phyloP scores from a whole-genome alignment of 176 grass and related monocot genomes.

The Cenchrus fungigraminus region DNA sequence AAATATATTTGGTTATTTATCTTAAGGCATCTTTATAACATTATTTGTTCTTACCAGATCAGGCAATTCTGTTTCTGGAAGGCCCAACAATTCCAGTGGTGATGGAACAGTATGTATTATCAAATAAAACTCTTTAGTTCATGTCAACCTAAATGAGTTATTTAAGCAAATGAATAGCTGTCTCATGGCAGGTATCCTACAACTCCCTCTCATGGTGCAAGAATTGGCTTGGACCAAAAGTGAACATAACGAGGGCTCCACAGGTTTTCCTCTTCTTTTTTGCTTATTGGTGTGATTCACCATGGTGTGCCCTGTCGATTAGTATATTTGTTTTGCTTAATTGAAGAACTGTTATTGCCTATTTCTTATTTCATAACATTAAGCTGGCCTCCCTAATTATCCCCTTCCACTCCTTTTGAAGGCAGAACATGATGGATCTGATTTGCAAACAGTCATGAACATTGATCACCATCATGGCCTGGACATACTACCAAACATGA shows the following conservation, averaged over 20 bases:
- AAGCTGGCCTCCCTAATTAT: background rate
- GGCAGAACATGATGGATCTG: constrained; percentile 95
- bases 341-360: constrained; percentile 15
- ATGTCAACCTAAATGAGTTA: constrained; percentile 28
- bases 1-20: constrained; percentile 38
- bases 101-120: constrained; percentile 84
- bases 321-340: constrained; percentile 21
- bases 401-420: constrained; percentile 41
- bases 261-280: constrained; percentile 57
- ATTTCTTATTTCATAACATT: constrained; percentile 23
- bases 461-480: constrained; percentile 55
- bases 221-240: constrained; percentile 93
- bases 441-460: constrained; percentile 83
- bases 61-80: constrained; percentile 87
- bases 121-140: constrained; percentile 37
- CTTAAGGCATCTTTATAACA: constrained; percentile 8
- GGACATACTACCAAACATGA: constrained; percentile 86
- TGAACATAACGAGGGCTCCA: constrained; percentile 92
- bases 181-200: constrained; percentile 76
- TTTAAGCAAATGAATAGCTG: constrained; percentile 23
- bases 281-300: constrained; percentile 7
- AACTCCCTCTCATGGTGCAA: constrained; percentile 99
- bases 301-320: constrained; percentile 1
- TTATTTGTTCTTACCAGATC: constrained; percentile 78
- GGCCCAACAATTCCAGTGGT: constrained; percentile 70